These are phyloP conservation scores for Pyrus betulifolia DNA, from an alignment of 306 rosid genomes.

Conservation along the genomic window DNA sequence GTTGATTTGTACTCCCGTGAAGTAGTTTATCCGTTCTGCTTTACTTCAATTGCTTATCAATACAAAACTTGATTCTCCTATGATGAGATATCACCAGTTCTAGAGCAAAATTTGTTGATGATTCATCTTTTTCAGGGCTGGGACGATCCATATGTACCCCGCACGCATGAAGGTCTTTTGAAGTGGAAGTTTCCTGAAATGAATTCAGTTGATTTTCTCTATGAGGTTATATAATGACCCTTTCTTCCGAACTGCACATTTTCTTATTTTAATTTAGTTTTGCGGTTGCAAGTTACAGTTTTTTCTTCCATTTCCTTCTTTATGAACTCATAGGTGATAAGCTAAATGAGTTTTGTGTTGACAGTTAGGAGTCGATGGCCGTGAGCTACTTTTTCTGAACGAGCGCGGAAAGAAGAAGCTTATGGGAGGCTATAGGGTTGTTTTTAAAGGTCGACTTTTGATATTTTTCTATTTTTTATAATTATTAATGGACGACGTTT, in stretches of 20 bases:
- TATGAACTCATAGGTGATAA: background rate
- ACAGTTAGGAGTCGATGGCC: conserved; percentile 60
- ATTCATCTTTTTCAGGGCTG: conserved; percentile 46
- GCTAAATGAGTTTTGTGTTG: conserved; percentile 8
- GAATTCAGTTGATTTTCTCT: conserved; percentile 85
- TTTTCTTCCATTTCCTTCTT: background rate
- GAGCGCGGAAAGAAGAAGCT: conserved; percentile 86
- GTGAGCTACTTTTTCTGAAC: conserved; percentile 48
- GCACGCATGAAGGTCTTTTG: conserved; percentile 93
- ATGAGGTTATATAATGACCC: conserved; percentile 53
- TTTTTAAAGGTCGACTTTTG: conserved; percentile 47
- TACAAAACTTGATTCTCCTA: no score
- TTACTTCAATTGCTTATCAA: no score
- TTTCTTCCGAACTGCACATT: background rate
- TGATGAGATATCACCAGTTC: background rate
- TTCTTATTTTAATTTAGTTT: conserved; percentile 10
- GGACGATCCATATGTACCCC: conserved; percentile 92
- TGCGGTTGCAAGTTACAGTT: background rate
- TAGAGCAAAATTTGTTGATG: background rate
- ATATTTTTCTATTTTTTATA: conserved; percentile 6
- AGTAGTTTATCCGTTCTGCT: no score
- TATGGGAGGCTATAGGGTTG: conserved; percentile 70
- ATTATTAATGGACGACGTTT: no score
- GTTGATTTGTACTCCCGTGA: no score
- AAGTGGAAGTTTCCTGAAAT: conserved; percentile 84